Evolutionary conservation across 495 filamentous ascomycete species (phyloP).

Genomic region (Annulohypoxylon moriforme): DNA sequence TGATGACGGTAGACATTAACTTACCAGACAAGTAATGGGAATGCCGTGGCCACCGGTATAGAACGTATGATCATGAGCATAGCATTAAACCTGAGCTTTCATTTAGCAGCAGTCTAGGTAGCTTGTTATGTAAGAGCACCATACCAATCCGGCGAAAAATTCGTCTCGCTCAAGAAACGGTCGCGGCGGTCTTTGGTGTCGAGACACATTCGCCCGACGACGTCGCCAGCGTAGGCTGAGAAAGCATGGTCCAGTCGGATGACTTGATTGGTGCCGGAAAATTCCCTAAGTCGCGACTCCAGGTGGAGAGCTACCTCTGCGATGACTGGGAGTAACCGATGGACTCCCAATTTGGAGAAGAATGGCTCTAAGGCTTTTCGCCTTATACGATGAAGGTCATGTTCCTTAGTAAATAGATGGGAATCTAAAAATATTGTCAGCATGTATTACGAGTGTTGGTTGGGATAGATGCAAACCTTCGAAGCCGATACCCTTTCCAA

Average conservation of each 20-base stretch:
- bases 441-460: background rate
- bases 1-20: background rate
- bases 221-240: conserved; percentile 2
- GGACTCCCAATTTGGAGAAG: background rate
- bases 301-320: conserved; percentile 6
- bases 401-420: conserved; percentile 8
- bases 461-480: background rate
- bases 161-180: background rate
- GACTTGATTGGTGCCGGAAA: conserved; percentile 3
- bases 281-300: conserved; percentile 4
- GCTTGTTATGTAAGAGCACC: background rate
- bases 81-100: background rate
- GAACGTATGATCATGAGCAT: conserved; percentile 11
- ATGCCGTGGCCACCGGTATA: conserved; percentile 4
- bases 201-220: conserved; percentile 5
- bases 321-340: conserved; percentile 8
- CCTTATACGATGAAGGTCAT: conserved; percentile 9
- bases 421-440: background rate
- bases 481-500: conserved; percentile 4
- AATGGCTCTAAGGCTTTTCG: conserved; percentile 6
- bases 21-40: background rate
- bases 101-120: background rate
- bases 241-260: conserved; percentile 5
- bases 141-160: conserved; percentile 7
- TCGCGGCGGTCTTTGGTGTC: conserved; percentile 2